Evolutionary conservation across 163 green algal species (phyloP), one percentile per base, ranked within the genome.

Genomic region (Chlorella variabilis): DNA sequence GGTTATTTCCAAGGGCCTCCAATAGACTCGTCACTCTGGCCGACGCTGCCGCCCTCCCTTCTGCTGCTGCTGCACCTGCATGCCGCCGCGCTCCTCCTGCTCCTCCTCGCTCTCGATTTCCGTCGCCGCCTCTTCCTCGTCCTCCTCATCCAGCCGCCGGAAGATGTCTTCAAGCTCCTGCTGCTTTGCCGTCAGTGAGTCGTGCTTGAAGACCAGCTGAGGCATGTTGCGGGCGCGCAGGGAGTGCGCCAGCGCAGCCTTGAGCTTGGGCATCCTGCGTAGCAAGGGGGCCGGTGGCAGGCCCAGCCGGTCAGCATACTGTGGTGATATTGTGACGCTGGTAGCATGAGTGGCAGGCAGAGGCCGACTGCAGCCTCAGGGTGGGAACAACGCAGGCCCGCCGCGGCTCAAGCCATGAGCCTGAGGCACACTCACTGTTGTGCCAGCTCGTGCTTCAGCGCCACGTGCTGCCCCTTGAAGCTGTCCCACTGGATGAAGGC

Each of bases 401-500:
- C n/a, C n/a, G n/a, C n/a, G n/a, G n/a, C n/a, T n/a, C n/a, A n/a
- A n/a, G n/a, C n/a, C n/a, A n/a, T n/a, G n/a, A n/a, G n/a, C n/a
- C n/a, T n/a, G n/a, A n/a, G n/a, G n/a, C 42, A 21, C 29, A 63
- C 31, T 41, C 48, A 58, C 23, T 27, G 29, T 23, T n/a, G 4
- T 23, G 17, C n/a, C 71, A 54, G 49, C 25, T 42, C 49, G 21
- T 34, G 70, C 45, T 67, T 17, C 41, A 66, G 61, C 49, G 67
- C 83, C 13, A n/a, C 25, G 21, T 51, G 61, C 36, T 29, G 31
- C 8, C 67, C 78, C 6, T 36, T 48, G 39, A 81, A 78, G 3
- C 49, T 78, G 77, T 90, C 86, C 86, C 86, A 90, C n/a, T 85
- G 69, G 20, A 90, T 87, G 68, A 85, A 90, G 13, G 86, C 86